Evolutionary conservation across 2,329 filamentous ascomycete genomes (phyloP).

Genomic region (Arachnomyces sp.): DNA sequence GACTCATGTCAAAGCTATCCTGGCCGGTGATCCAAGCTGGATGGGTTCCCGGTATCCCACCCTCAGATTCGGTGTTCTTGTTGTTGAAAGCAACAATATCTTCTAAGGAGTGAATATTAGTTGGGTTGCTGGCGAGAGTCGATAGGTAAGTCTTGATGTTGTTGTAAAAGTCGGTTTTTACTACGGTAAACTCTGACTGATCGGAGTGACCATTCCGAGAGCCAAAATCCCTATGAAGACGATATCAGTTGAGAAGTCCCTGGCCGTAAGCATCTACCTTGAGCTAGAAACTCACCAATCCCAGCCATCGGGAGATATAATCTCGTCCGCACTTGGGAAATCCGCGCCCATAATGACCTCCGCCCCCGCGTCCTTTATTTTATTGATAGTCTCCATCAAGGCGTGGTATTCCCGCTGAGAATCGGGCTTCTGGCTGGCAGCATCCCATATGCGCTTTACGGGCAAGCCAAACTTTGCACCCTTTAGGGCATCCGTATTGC

Average conservation of each 20-base stretch:
- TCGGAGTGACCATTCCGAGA: slow-evolving; percentile 55
- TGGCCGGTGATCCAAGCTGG: slow-evolving; percentile 65
- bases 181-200: slow-evolving; percentile 64
- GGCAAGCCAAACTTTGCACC: slow-evolving; percentile 63
- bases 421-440: slow-evolving; percentile 31
- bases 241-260: too few species aligned
- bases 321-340: slow-evolving; percentile 53
- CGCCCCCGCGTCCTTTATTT: slow-evolving; percentile 56
- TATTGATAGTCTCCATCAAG: slow-evolving; percentile 45
- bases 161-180: slow-evolving; percentile 58
- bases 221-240: slow-evolving; percentile 49
- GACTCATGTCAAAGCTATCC: slow-evolving; percentile 59
- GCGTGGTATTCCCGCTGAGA: slow-evolving; percentile 48
- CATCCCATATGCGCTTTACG: slow-evolving; percentile 63
- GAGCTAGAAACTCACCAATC: slow-evolving; percentile 44
- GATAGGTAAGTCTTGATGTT: slow-evolving; percentile 58
- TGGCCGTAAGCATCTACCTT: not conserved
- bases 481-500: slow-evolving; percentile 47
- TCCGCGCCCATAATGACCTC: slow-evolving; percentile 64
- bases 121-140: slow-evolving; percentile 52
- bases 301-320: slow-evolving; percentile 63
- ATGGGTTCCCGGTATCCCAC: slow-evolving; percentile 52
- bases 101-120: slow-evolving; percentile 48
- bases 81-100: slow-evolving; percentile 60
- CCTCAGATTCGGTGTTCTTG: slow-evolving; percentile 59